Evolutionary conservation across 2,329 filamentous ascomycete species (phyloP), one percentile per base, ranked within the genome.

Genomic region (Colletotrichum horii): DNA sequence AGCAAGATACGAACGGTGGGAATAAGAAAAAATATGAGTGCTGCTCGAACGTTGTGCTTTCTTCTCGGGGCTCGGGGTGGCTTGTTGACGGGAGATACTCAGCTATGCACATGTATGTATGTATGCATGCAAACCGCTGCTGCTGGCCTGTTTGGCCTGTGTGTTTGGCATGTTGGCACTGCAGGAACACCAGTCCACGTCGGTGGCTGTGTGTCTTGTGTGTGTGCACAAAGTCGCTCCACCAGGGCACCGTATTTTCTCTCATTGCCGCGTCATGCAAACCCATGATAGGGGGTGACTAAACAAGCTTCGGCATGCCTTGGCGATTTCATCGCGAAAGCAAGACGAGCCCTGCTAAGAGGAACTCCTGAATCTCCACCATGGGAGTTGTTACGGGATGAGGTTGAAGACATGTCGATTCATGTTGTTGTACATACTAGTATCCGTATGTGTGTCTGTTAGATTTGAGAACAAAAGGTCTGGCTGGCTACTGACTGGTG

Each of bases 291-390:
- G 70, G 70, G 72, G 68, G 36, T 71, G 36, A 62, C 69, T 43
- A n/a, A 71, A 64, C 55, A 75, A 72, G 73, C 69, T 75, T 75
- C 69, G 34, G 38, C 38, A 32, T 24, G 48, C 36, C 62, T 64
- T 43, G 69, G 69, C 62, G 61, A 72, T 28, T 68, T 26, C 30
- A 65, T 61, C 48, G 60, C 43, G 43, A 48, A 30, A 43, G 43
- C 66, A 64, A 26, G 58, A 65, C 48, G 26, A n/a, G 66, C 58
- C 71, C 43, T 65, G 58, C 60, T 34, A 60, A 19, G 43, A 30
- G 38, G 16, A 66, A 19, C 62, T 22, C 30, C 30, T 28, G 9
- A 34, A 22, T 28, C 24, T 15, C 24, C 62, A 66, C 36, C 26
- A 19, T 8, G 26, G 34, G 6, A 22, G n/a, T 4, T 30, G 36